Percentiles rank a stretch among this genome's conserved stretches.
Evolutionary conservation across 495 filamentous ascomycete genomes (phyloP).

Genomic region (Entonaema liquescens): DNA sequence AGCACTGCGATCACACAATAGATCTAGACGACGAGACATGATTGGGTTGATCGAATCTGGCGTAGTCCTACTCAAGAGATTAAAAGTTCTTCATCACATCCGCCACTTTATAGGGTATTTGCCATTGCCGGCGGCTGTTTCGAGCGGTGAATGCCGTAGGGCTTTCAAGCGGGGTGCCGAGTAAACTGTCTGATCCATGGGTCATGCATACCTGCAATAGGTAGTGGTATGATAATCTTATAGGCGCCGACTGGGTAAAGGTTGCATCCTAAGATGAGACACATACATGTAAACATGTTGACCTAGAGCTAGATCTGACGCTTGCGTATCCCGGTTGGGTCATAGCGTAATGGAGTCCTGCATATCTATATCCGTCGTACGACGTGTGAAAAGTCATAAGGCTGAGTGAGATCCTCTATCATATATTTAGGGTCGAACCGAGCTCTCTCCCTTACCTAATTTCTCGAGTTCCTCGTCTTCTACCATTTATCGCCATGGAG

Average conservation of each 20-base stretch:
- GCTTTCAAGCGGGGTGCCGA: not conserved
- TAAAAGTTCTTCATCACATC: conserved; percentile 1
- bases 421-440: not conserved
- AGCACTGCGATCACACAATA: not conserved
- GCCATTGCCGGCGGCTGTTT: not conserved
- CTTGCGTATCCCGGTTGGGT: not conserved
- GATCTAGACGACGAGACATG: not conserved
- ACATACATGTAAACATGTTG: not conserved
- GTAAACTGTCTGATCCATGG: not conserved
- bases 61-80: not conserved
- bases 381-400: not conserved
- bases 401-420: not conserved
- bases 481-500: not conserved
- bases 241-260: not conserved
- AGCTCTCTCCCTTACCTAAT: not conserved
- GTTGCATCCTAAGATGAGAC: not conserved
- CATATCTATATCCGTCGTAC: conserved; percentile 4
- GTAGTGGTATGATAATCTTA: conserved; percentile 1
- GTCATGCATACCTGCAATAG: conserved; percentile 3
- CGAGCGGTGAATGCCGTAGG: conserved; percentile 7
- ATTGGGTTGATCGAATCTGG: not conserved
- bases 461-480: not conserved
- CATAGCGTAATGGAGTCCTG: conserved; percentile 1
- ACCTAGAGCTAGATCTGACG: conserved; percentile 5
- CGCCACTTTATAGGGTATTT: conserved; percentile 2